Percentiles rank a stretch among this genome's conserved stretches.
These are phyloP conservation scores for Ophiostoma fasciatum DNA, from an alignment of 2,329 filamentous ascomycete genomes.

Conservation along the genomic window DNA sequence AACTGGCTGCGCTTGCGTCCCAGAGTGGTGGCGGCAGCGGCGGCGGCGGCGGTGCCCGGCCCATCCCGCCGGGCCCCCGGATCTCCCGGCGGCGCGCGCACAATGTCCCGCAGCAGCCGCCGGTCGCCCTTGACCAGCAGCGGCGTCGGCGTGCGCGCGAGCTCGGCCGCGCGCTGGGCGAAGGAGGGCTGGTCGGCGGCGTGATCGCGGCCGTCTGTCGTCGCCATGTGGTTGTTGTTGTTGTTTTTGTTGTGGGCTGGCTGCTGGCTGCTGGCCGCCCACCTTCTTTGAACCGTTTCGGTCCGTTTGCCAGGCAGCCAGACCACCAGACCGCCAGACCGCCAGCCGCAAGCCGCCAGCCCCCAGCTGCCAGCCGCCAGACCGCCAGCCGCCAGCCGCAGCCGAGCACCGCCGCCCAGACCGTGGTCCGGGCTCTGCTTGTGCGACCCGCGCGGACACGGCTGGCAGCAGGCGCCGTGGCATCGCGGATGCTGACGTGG, in stretches of 20 bases:
- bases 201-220: background rate
- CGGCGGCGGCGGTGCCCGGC: background rate
- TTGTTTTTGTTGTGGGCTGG: background rate
- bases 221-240: background rate
- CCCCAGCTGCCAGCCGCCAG: too few species aligned
- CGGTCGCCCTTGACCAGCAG: constrained; percentile 22
- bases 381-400: too few species aligned
- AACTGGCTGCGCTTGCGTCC: constrained; percentile 24
- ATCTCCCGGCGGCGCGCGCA: constrained; percentile 26
- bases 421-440: too few species aligned
- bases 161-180: constrained; percentile 6
- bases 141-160: constrained; percentile 8
- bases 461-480: too few species aligned
- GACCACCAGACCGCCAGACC: too few species aligned
- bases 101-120: constrained; percentile 23
- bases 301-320: background rate
- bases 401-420: too few species aligned
- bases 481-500: too few species aligned
- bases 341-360: too few species aligned
- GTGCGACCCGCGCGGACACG: too few species aligned
- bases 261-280: background rate
- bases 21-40: background rate
- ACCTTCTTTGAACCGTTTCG: background rate
- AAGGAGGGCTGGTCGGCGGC: constrained; percentile 5
- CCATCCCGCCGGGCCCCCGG: constrained; percentile 1